Evolutionary conservation across 2,329 filamentous ascomycete species (phyloP), one percentile per base, ranked within the genome.

Genomic region (Cladorrhinum sp.): DNA sequence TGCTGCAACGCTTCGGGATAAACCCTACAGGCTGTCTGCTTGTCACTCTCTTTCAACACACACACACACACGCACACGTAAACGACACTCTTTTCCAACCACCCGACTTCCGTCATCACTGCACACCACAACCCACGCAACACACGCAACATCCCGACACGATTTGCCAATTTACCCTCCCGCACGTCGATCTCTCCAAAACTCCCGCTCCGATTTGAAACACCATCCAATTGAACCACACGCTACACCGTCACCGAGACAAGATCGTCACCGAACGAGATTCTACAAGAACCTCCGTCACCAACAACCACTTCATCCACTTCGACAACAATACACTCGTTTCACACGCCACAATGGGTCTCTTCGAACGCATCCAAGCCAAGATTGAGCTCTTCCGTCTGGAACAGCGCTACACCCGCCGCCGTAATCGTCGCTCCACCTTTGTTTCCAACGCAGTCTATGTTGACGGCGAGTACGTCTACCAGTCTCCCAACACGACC

Each of bases 391-490:
- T 98, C 71, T 95, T 96, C 82, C 91, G 92, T 54, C 88, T 98
- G 67, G 93, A 98, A 79, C 89, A 97, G 79, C 89, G 92, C 70
- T 98, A 98, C 81, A 96, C 93, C 55, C 90, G 90, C 71, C 89
- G 92, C 73, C 92, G 93, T 70, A 78, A 86, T 69, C 91, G 93
- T 69, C 91, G 93, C 74, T 93, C 88, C 58, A 95, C 91, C 62
- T 96, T 96, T 75, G 87, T 90, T 72, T 92, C 90, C 72, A 92
- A 91, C 70, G 93, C 92, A 27, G 84, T 91, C 74, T 98, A 98
- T 76, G 90, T 97, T 66, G 91, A 98, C 73, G 95, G 93, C 76
- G 93, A 97, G 79, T 97, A 97, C 79, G 82, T 96, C 74, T 96
- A 92, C 81, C 82, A 86, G 71, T 85, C 81, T 0, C 84, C 85